A percentile compares a stretch with the other conserved stretches of the same genome.
These are phyloP conservation scores for Wakefieldia striispora DNA, from an alignment of 768 basidiomycete species.

Conservation along the genomic window DNA sequence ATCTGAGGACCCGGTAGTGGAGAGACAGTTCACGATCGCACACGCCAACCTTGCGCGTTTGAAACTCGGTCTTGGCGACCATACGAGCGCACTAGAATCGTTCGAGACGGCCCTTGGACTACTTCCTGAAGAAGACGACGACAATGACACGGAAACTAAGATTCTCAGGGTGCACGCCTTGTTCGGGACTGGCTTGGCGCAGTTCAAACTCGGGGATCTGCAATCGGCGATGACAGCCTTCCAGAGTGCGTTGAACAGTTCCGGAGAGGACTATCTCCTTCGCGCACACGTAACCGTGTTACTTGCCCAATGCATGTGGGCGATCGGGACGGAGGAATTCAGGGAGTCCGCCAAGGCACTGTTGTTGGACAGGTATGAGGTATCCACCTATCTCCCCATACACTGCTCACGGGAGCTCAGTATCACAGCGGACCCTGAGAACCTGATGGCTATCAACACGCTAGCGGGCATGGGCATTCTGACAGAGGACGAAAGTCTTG, in stretches of 20 bases:
- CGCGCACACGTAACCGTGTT: constrained; percentile 71
- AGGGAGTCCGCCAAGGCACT: constrained; percentile 74
- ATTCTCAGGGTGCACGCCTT: constrained; percentile 59
- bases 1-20: constrained; percentile 74
- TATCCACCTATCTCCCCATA: background rate
- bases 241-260: constrained; percentile 61
- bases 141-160: constrained; percentile 32
- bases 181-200: constrained; percentile 71
- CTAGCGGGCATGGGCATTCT: constrained; percentile 90
- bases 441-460: constrained; percentile 76
- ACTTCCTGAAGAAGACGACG: constrained; percentile 47
- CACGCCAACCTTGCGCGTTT: constrained; percentile 81
- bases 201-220: constrained; percentile 61
- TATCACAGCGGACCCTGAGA: constrained; percentile 73
- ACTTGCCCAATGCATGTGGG: constrained; percentile 88
- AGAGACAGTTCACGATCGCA: constrained; percentile 76
- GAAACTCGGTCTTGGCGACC: constrained; percentile 57
- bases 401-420: constrained; percentile 39
- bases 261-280: constrained; percentile 45
- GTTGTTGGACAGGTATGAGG: constrained; percentile 75
- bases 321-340: constrained; percentile 70
- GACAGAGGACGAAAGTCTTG: constrained; percentile 70
- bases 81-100: constrained; percentile 59
- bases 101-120: constrained; percentile 75
- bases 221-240: constrained; percentile 63